Evolutionary conservation across 805 yeast species (phyloP), one percentile per base, ranked within the genome.

Genomic region (Candida wancherniae): DNA sequence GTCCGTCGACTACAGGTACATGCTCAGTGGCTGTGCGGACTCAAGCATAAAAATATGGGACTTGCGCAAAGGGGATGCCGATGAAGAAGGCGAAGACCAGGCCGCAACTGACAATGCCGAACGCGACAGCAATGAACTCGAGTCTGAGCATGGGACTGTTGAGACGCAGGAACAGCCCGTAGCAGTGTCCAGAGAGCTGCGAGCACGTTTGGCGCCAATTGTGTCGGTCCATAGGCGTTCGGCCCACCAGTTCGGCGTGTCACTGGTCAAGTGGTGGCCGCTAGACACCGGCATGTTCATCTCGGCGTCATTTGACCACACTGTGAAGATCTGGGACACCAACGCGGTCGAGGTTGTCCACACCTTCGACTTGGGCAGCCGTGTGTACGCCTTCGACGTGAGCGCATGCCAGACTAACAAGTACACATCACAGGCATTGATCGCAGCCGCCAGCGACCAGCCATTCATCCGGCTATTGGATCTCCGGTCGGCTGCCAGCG

Each of bases 191-290:
- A n/a, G n/a, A n/a, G n/a, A n/a, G n/a, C n/a, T n/a, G n/a, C n/a
- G n/a, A n/a, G n/a, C 21, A n/a, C 31, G 33, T 5, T 28, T 32
- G 7, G n/a, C 11, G 23, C 38, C 40, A 11, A 19, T 64, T 4
- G 69, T 63, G 4, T 49, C 64, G 4, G 42, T 65, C 4, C 69
- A 69, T 0, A 46, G 64, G 14, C 58, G 54, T 29, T 29, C 64
- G 5, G 65, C 54, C 10, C 97, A 88, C 50, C 53, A 60, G 12
- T 85, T 68, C 51, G 95, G 95, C 0, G 67, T 88, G 0, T 82
- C 94, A 0, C 58, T 73, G 10, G 63, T 84, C 1, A 65, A 70
- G 45, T 88, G 97, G 97, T 90, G 95, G 90, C 87, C 92, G 0
- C 61, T 63, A 26, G 97, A 88, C 55, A 75, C 79, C 19, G 96